phyloP scores from a whole-genome alignment of 2,329 filamentous ascomycete genomes.

The Fusarium gaditjirri region DNA sequence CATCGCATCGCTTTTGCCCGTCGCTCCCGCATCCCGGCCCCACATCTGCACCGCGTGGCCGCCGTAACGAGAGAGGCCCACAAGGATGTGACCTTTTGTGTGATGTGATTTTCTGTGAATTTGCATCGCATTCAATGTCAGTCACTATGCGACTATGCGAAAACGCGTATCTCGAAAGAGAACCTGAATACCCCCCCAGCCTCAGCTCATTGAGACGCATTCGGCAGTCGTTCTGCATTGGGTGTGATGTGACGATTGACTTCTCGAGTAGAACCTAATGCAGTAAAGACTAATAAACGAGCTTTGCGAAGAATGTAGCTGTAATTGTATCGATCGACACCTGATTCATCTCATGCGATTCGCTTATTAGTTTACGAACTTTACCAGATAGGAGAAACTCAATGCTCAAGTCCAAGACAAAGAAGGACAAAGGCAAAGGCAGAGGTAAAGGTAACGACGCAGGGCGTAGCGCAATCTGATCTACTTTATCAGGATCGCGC shows the following conservation, averaged over 20 bases:
- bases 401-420: not conserved
- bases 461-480: not conserved
- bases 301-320: not conserved
- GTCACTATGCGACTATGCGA: constrained; percentile 20
- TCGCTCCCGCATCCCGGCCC: constrained; percentile 31
- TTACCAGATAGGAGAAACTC: not conserved
- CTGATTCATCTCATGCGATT: constrained; percentile 12
- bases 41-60: constrained; percentile 32
- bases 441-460: not conserved
- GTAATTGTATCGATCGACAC: constrained; percentile 7
- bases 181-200: not conserved
- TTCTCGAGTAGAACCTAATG: not conserved
- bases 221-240: not conserved
- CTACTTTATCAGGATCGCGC: constrained; percentile 1
- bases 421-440: not conserved
- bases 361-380: constrained; percentile 10
- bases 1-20: constrained; percentile 8
- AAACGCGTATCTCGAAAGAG: constrained; percentile 10
- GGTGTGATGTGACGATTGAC: not conserved
- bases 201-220: not conserved
- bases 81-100: not conserved
- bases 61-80: not conserved
- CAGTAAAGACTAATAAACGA: not conserved
- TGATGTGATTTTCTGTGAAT: not conserved
- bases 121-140: not conserved